Evolutionary conservation across 345 rosid species (phyloP).

Genomic region (Populus deltoides): DNA sequence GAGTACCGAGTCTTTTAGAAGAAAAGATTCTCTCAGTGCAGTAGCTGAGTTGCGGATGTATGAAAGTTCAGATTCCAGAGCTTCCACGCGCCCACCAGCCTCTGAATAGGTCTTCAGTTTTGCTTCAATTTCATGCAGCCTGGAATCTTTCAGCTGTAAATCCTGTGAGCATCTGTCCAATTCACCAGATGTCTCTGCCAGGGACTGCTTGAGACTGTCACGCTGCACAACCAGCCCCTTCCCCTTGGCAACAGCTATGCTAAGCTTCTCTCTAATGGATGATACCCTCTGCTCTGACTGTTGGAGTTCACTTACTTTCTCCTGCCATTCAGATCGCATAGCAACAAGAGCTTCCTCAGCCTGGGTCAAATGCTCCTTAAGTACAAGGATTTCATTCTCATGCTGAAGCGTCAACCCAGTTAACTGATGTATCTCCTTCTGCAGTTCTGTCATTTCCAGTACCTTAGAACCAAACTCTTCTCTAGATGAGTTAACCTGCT

Average conservation of each 20-base stretch:
- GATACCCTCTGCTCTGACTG: slow-evolving; percentile 81
- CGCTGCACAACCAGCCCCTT: slow-evolving; percentile 86
- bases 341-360: slow-evolving; percentile 54
- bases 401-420: slow-evolving; percentile 52
- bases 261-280: slow-evolving; percentile 85
- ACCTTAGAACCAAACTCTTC: slow-evolving; percentile 47
- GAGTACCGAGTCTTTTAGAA: slow-evolving; percentile 88
- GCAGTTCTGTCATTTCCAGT: slow-evolving; percentile 44
- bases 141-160: slow-evolving; percentile 63
- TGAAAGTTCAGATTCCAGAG: slow-evolving; percentile 95
- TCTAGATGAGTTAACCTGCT: slow-evolving; percentile 32
- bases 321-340: slow-evolving; percentile 48
- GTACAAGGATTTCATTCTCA: slow-evolving; percentile 48
- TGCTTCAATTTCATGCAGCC: slow-evolving; percentile 65
- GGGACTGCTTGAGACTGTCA: slow-evolving; percentile 68
- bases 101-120: slow-evolving; percentile 70
- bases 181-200: slow-evolving; percentile 69
- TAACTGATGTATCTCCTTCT: slow-evolving; percentile 44
- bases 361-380: slow-evolving; percentile 49
- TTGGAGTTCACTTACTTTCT: slow-evolving; percentile 62
- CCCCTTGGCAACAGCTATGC: slow-evolving; percentile 96
- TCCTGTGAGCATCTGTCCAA: slow-evolving; percentile 75
- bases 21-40: slow-evolving; percentile 90
- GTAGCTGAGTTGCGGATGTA: slow-evolving; percentile 97
- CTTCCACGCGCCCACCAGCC: slow-evolving; percentile 91